Conservation (phyloP, 345 rosid species). For the Dipteronia dyeriana region DNA sequence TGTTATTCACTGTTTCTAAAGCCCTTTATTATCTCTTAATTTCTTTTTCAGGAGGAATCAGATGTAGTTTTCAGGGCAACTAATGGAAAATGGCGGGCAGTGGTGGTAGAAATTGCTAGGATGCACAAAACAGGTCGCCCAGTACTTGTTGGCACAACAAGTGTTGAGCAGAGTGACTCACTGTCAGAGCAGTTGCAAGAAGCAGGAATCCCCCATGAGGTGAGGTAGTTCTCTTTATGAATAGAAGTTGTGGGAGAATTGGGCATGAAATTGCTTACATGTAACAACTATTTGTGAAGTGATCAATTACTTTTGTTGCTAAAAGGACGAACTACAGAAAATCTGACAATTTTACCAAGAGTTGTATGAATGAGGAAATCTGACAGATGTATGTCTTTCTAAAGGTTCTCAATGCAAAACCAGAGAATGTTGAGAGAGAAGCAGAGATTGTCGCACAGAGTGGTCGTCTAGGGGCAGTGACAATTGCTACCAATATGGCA, state of each 20-base stretch:
- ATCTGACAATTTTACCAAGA: neutral
- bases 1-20: neutral
- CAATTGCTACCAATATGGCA: slow-evolving; percentile 99
- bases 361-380: slow-evolving; percentile 6
- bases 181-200: slow-evolving; percentile 77
- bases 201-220: slow-evolving; percentile 95
- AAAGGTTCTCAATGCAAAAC: slow-evolving; percentile 98
- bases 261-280: neutral
- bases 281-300: neutral
- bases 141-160: slow-evolving; percentile 96
- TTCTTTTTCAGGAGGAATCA: slow-evolving; percentile 81
- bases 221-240: slow-evolving; percentile 28
- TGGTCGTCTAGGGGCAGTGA: slow-evolving; percentile 95
- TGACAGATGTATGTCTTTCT: slow-evolving; percentile 27
- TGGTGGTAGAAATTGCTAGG: slow-evolving; percentile 92
- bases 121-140: slow-evolving; percentile 93
- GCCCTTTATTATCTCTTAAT: slow-evolving; percentile 14
- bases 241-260: neutral
- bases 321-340: slow-evolving; percentile 5
- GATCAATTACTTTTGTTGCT: neutral
- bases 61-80: slow-evolving; percentile 95
- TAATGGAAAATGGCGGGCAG: slow-evolving; percentile 92
- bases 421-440: slow-evolving; percentile 99
- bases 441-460: slow-evolving; percentile 99
- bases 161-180: slow-evolving; percentile 98